A percentile compares a stretch with the other conserved stretches of the same genome.
These are phyloP conservation scores for Trichoderma sp. DNA, from an alignment of 2,329 filamentous ascomycete species.

Conservation along the genomic window DNA sequence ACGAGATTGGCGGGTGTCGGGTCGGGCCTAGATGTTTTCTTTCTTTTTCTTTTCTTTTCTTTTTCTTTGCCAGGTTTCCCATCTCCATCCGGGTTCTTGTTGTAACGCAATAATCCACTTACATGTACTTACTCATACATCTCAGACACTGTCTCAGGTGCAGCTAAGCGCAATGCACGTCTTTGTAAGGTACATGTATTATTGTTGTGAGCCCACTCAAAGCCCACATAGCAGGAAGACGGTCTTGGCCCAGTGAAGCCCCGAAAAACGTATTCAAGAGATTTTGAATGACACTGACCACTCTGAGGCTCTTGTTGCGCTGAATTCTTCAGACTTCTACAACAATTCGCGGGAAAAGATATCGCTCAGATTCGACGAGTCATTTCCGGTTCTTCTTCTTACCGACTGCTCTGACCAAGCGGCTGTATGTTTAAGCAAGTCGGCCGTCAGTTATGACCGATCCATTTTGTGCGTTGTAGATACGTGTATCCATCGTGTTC, in stretches of 20 bases:
- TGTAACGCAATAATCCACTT: neutral
- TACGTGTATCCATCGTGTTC: neutral
- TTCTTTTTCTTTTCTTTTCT: neutral
- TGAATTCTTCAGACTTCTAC: slow-evolving; percentile 7
- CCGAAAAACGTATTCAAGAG: neutral
- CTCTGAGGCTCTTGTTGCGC: slow-evolving; percentile 5
- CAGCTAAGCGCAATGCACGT: neutral
- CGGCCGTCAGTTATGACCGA: neutral
- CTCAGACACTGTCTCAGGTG: neutral
- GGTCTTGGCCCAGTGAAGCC: neutral
- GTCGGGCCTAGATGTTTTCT: neutral
- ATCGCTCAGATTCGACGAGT: neutral
- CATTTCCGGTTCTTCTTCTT: neutral
- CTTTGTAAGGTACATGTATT: too few species aligned
- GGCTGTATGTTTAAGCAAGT: neutral
- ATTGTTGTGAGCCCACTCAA: neutral
- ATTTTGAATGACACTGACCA: slow-evolving; percentile 6
- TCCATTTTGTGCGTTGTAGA: neutral
- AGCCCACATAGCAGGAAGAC: neutral
- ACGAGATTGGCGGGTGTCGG: neutral
- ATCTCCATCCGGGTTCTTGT: neutral
- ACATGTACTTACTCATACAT: neutral
- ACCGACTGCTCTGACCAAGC: neutral
- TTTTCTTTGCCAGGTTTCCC: neutral
- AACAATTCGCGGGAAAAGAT: neutral